Conservation (phyloP, 306 rosid genomes). For the Casuarina equisetifolia region DNA sequence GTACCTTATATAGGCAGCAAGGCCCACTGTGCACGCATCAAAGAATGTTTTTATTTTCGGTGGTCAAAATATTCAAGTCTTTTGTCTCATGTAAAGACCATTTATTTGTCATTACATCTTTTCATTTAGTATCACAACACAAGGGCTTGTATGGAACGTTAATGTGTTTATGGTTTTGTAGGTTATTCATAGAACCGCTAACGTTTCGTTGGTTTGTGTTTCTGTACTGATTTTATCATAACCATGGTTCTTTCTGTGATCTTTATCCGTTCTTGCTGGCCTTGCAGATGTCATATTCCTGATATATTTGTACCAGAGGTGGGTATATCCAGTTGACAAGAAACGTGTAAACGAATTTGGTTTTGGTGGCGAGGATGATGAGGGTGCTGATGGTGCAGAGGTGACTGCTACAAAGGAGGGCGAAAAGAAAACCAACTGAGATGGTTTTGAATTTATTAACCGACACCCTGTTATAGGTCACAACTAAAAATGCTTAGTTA, state of each 20-base stretch:
- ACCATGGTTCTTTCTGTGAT: slow-evolving; percentile 12
- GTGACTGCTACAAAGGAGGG: slow-evolving; percentile 53
- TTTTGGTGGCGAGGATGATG: slow-evolving; percentile 86
- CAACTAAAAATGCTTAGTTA: slow-evolving; percentile 23
- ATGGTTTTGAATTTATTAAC: slow-evolving; percentile 31
- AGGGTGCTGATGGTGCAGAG: slow-evolving; percentile 37
- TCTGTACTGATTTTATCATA: not conserved
- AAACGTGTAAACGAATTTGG: slow-evolving; percentile 94
- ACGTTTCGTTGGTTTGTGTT: not conserved
- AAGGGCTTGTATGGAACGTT: not conserved
- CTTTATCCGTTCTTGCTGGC: slow-evolving; percentile 19
- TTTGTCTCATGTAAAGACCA: not conserved
- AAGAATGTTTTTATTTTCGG: not conserved
- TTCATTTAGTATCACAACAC: not conserved
- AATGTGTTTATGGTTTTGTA: not conserved
- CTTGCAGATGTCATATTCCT: slow-evolving; percentile 89
- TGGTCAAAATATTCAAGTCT: not conserved
- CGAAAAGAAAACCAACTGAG: slow-evolving; percentile 90
- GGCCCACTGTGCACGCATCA: not conserved
- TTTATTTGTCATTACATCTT: not conserved
- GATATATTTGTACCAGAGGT: slow-evolving; percentile 79
- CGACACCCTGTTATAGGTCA: slow-evolving; percentile 25
- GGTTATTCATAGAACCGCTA: not conserved
- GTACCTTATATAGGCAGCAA: not conserved
- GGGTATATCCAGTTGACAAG: slow-evolving; percentile 93